These are phyloP conservation scores for Pistacia vera DNA, from an alignment of 345 rosid species.

Conservation along the genomic window DNA sequence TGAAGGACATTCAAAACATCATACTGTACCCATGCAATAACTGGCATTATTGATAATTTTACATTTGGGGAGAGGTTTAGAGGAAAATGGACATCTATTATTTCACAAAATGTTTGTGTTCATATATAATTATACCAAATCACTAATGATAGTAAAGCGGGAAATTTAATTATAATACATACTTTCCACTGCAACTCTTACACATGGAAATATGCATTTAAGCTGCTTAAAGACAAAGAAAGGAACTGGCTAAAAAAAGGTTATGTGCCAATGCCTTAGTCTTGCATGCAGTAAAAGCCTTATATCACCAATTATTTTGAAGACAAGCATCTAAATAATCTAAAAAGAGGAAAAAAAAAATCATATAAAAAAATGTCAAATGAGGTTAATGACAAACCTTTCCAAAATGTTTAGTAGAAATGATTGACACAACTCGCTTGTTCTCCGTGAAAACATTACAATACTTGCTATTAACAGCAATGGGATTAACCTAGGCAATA, in stretches of 20 bases:
- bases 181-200: neutral
- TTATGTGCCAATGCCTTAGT: neutral
- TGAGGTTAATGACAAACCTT: constrained; percentile 52
- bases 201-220: neutral
- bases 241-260: neutral
- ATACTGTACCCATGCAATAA: neutral
- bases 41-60: neutral
- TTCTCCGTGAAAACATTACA: constrained; percentile 96
- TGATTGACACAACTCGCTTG: constrained; percentile 69
- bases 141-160: neutral
- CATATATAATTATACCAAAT: neutral
- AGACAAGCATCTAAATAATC: neutral
- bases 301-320: neutral
- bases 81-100: too few relatives aligned
- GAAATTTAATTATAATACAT: too few relatives aligned
- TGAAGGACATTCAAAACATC: neutral
- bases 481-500: constrained; percentile 79
- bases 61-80: neutral
- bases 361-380: neutral
- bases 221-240: neutral
- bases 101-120: neutral
- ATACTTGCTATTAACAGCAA: constrained; percentile 91
- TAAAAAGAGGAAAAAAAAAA: neutral
- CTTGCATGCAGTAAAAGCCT: neutral
- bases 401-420: constrained; percentile 77